A percentile compares a stretch with the other conserved stretches of the same genome.
Evolutionary conservation across 805 yeast genomes (phyloP).

Genomic region (Starmerella khaoyaiensis): DNA sequence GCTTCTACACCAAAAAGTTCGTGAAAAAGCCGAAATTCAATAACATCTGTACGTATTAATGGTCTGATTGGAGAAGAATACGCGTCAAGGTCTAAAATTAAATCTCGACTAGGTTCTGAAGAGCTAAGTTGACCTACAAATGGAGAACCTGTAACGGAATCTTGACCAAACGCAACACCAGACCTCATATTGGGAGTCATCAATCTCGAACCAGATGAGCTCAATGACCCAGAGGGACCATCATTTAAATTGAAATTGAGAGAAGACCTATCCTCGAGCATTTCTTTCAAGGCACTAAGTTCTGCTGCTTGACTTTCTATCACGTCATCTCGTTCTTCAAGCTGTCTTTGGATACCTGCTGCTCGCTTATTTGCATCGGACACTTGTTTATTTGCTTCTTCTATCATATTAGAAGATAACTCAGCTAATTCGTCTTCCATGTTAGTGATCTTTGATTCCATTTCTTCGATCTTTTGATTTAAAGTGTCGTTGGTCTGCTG

Average conservation of each 20-base stretch:
- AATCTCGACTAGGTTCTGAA: slow-evolving; percentile 5
- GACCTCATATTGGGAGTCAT: too few relatives aligned
- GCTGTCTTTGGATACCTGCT: slow-evolving; percentile 40
- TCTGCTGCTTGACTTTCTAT: slow-evolving; percentile 50
- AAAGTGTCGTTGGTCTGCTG: slow-evolving; percentile 11
- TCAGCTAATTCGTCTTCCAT: slow-evolving; percentile 45
- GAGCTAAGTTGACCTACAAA: too few relatives aligned
- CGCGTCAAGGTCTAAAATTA: slow-evolving; percentile 17
- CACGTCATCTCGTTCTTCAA: slow-evolving; percentile 56
- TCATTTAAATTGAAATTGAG: slow-evolving; percentile 1
- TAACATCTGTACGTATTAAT: slow-evolving; percentile 21
- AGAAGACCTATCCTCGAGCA: slow-evolving; percentile 39
- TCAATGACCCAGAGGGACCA: neutral
- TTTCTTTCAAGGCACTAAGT: slow-evolving; percentile 45
- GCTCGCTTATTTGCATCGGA: slow-evolving; percentile 64
- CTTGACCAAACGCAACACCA: too few relatives aligned
- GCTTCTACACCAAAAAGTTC: slow-evolving; percentile 12
- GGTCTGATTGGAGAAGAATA: slow-evolving; percentile 24
- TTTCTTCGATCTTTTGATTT: neutral
- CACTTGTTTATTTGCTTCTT: slow-evolving; percentile 55
- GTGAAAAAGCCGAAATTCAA: slow-evolving; percentile 17
- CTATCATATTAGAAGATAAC: slow-evolving; percentile 41
- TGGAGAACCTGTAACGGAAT: too few relatives aligned
- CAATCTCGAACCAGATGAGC: too few relatives aligned
- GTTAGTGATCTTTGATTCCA: too few relatives aligned